phyloP scores from a whole-genome alignment of 2,329 filamentous ascomycete species.

The Penicillium sp. region DNA sequence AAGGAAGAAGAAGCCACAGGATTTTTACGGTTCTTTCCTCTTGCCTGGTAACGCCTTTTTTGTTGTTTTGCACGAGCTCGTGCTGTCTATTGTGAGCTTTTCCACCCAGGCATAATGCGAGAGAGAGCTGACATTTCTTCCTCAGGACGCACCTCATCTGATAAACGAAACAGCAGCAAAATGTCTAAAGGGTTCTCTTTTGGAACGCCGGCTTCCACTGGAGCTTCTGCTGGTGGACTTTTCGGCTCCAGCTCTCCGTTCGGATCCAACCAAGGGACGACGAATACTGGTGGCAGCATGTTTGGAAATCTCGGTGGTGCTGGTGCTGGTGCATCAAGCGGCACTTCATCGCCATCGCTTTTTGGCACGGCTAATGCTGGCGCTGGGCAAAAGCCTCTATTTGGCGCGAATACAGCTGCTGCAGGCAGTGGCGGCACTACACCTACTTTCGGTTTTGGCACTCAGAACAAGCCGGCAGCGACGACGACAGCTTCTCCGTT shows the following conservation, averaged over 20 bases:
- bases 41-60: background rate
- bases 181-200: constrained; percentile 38
- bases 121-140: background rate
- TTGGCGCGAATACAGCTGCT: constrained; percentile 22
- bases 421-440: constrained; percentile 20
- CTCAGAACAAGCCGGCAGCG: constrained; percentile 19
- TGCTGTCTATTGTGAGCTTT: constrained; percentile 5
- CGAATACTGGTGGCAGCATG: constrained; percentile 28
- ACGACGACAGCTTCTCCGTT: constrained; percentile 27
- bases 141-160: background rate
- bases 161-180: constrained; percentile 2
- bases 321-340: constrained; percentile 30
- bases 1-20: background rate
- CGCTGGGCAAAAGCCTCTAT: constrained; percentile 22
- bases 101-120: background rate
- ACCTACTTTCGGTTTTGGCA: constrained; percentile 32
- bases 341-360: constrained; percentile 29
- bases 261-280: constrained; percentile 29
- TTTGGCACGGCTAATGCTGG: constrained; percentile 30
- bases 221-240: constrained; percentile 28
- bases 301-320: constrained; percentile 36
- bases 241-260: constrained; percentile 33
- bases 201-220: constrained; percentile 33
- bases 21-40: background rate
- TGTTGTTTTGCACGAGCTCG: background rate